These are phyloP conservation scores for Filobasidium floriforme DNA, from an alignment of 768 basidiomycete genomes.

Conservation along the genomic window DNA sequence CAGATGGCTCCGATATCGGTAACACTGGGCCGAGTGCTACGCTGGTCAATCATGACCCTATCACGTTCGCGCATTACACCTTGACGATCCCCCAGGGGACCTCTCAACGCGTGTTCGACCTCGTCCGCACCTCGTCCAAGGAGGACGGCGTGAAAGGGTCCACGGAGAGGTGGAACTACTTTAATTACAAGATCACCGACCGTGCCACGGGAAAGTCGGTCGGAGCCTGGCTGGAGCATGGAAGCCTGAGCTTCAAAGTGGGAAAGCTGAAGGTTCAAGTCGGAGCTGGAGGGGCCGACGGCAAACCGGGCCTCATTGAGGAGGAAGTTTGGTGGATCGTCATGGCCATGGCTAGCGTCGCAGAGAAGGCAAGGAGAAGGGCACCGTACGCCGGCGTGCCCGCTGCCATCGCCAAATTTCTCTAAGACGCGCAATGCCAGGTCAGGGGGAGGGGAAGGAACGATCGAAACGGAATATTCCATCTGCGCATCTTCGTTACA, in stretches of 20 bases:
- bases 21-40: not conserved
- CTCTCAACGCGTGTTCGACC: not conserved
- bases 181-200: not conserved
- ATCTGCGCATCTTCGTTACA: too few relatives aligned
- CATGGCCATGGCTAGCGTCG: not conserved
- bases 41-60: not conserved
- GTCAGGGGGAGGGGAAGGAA: too few relatives aligned
- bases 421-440: too few relatives aligned
- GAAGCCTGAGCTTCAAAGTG: not conserved
- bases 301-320: not conserved
- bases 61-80: not conserved
- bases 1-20: not conserved
- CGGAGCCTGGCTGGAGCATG: not conserved
- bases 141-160: not conserved
- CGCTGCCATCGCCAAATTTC: too few relatives aligned
- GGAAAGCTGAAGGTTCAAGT: not conserved
- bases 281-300: not conserved
- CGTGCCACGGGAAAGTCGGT: not conserved
- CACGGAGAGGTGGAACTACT: not conserved
- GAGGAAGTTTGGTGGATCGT: not conserved
- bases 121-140: not conserved
- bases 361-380: not conserved
- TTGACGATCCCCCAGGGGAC: not conserved
- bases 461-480: too few relatives aligned
- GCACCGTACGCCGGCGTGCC: too few relatives aligned